phyloP scores from a whole-genome alignment of 805 yeast genomes.

The Zygoascus ofunaensis region DNA sequence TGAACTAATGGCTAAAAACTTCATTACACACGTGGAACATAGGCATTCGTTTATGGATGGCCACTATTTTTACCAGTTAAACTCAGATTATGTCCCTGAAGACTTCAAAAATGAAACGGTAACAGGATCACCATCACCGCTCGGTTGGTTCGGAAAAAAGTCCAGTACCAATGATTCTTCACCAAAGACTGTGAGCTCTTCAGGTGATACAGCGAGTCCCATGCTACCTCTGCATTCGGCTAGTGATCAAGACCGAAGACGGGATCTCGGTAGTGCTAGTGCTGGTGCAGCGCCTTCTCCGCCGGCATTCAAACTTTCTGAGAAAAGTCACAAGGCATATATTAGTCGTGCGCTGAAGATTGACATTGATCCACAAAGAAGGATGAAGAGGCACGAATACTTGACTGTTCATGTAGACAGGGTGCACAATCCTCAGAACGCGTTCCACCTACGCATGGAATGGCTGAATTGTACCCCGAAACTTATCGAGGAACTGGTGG shows the following conservation, averaged over 20 bases:
- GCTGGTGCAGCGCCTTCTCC: neutral
- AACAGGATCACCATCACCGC: neutral
- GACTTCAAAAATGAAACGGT: slow-evolving; percentile 2
- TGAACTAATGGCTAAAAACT: slow-evolving; percentile 55
- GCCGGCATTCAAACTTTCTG: neutral
- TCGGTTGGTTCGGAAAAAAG: slow-evolving; percentile 1
- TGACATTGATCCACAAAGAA: slow-evolving; percentile 64
- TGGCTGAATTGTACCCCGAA: slow-evolving; percentile 90
- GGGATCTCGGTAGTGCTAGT: neutral
- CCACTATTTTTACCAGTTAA: slow-evolving; percentile 75
- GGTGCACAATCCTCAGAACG: slow-evolving; percentile 89
- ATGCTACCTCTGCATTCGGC: neutral
- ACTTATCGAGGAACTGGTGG: slow-evolving; percentile 68
- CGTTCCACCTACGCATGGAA: slow-evolving; percentile 82
- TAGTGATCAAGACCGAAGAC: neutral
- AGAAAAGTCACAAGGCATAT: slow-evolving; percentile 7
- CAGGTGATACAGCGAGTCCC: neutral
- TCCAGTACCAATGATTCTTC: neutral
- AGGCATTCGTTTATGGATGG: slow-evolving; percentile 87
- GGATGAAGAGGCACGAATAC: slow-evolving; percentile 70
- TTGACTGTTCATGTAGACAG: slow-evolving; percentile 81
- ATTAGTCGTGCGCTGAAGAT: slow-evolving; percentile 58
- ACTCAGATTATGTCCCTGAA: slow-evolving; percentile 40
- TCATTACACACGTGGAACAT: slow-evolving; percentile 73
- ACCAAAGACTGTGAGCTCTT: neutral